Base-by-base conservation (phyloP, 371 early-diverging fungal genomes). In the Lichtheimia corymbifera region DNA sequence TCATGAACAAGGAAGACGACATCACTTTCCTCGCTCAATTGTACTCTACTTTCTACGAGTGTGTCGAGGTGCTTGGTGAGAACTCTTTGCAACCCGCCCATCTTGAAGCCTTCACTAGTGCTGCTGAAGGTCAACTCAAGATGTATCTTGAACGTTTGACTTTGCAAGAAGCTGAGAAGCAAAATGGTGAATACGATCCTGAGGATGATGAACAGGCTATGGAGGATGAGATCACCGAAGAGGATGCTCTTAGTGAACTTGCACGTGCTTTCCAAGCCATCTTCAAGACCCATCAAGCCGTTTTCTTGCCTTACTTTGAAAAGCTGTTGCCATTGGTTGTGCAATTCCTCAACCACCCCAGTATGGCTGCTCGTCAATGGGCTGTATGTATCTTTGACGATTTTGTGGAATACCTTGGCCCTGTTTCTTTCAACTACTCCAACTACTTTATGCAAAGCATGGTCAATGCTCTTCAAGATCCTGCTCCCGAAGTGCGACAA, bases 321-420 rank as follows among this genome's bases (percentile, higher is more conserved):
- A 72, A 82, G 9, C 64, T 97, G 41, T 70, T 94, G 28, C 93
- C 94, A 4, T 72, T 84, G 55, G 79, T 86, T 17, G 66, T 74
- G 15, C 83, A 80, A 54, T 88, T 86, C 71, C 74, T 91, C 71
- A 67, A 70, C 15, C 88, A 86, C 65, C 71, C 73, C 50, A 89
- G 89, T 66, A 68, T 86, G 25, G 74, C 87, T 27, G 87, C 92
- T 15, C 89, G 92, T 50, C 96, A 95, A 81, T 93, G 91, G 91
- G 93, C 93, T 52, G 74, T 95, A 60, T 92, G 94, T 69, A 87
- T 96, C 12, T 88, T 89, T 68, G 94, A 93, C 70, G 97, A 96
- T 70, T 61, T 97, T 58, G 83, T 96, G 47, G 94, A 98, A 82
- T 94, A 84, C 67, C 83, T 89, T 28, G 95, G 95, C 17, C 89